A percentile compares a stretch with the other conserved stretches of the same genome.
phyloP scores from a whole-genome alignment of 1,284 basidiomycete genomes.

The Leccinum pachyderme region DNA sequence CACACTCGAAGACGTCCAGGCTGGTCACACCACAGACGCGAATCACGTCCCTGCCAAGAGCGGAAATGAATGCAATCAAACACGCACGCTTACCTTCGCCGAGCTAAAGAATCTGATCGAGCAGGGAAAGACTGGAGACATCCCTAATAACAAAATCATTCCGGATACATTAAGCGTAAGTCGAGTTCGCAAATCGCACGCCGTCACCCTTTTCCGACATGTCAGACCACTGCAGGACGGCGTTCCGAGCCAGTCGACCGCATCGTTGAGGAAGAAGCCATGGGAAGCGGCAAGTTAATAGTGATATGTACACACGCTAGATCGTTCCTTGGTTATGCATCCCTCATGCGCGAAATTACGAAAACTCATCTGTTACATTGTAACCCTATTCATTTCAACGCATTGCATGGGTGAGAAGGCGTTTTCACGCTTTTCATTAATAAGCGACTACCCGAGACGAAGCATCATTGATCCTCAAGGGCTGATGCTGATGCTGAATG shows the following conservation, averaged over 20 bases:
- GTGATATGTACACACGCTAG: constrained; percentile 19
- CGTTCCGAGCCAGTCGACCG: constrained; percentile 52
- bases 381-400: constrained; percentile 9
- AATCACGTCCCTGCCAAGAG: constrained; percentile 8
- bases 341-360: constrained; percentile 18
- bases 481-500: not conserved
- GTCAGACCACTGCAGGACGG: constrained; percentile 38
- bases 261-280: constrained; percentile 53
- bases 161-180: constrained; percentile 62
- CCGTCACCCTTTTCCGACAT: constrained; percentile 5
- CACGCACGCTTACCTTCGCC: constrained; percentile 54
- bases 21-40: constrained; percentile 10
- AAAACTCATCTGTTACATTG: not conserved
- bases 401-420: constrained; percentile 15
- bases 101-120: constrained; percentile 70
- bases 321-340: constrained; percentile 7
- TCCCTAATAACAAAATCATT: constrained; percentile 74
- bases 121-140: constrained; percentile 63
- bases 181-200: constrained; percentile 8
- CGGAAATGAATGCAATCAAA: constrained; percentile 22
- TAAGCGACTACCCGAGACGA: constrained; percentile 11
- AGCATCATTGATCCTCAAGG: not conserved
- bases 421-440: constrained; percentile 3
- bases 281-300: constrained; percentile 45
- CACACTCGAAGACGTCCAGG: constrained; percentile 21